Evolutionary conservation across 306 rosid species (phyloP).

Genomic region (Quercus engelmannii): DNA sequence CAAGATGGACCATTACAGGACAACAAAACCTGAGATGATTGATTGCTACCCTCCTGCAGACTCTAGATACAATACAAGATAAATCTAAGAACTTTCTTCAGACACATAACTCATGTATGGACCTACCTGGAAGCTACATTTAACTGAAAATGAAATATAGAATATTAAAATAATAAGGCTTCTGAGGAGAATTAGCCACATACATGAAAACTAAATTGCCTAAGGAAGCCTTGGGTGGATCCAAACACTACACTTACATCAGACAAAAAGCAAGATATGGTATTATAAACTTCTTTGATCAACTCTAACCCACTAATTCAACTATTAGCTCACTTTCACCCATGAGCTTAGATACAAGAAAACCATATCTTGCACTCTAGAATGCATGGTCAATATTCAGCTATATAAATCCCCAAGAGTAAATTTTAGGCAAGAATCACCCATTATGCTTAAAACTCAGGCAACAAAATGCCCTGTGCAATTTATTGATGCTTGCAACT

Average conservation of each 20-base stretch:
- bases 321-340: constrained; percentile 13
- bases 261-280: background rate
- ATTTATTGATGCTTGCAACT: constrained; percentile 1
- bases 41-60: background rate
- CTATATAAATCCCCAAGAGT: constrained; percentile 12
- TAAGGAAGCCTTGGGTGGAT: background rate
- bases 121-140: background rate
- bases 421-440: constrained; percentile 13
- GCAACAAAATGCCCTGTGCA: constrained; percentile 13
- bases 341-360: background rate
- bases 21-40: background rate
- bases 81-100: constrained; percentile 9
- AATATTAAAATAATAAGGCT: background rate
- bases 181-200: background rate
- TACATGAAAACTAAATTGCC: background rate
- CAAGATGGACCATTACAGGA: background rate
- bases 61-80: background rate
- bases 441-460: constrained; percentile 1
- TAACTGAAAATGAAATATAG: constrained; percentile 3
- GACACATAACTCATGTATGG: background rate
- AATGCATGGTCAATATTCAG: constrained; percentile 1
- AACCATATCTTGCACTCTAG: background rate
- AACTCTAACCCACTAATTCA: constrained; percentile 3
- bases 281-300: background rate
- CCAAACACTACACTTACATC: background rate